Evolutionary conservation across 441 rosid species (phyloP).

Genomic region (Erysimum cheiri): DNA sequence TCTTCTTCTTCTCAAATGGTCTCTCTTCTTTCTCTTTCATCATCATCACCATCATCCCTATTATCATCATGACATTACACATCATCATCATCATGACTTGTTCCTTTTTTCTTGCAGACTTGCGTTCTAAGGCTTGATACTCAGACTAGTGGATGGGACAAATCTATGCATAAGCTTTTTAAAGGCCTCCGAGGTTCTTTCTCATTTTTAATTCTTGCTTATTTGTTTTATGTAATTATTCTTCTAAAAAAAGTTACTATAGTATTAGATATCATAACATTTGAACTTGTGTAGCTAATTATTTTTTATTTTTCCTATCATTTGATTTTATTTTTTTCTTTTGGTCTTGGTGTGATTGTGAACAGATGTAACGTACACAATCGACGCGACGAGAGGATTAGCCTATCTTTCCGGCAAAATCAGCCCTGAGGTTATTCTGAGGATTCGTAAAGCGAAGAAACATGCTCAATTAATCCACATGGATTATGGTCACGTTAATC

Average conservation of each 20-base stretch:
- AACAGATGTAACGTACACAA: slow-evolving; percentile 42
- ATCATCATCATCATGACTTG: slow-evolving; percentile 17
- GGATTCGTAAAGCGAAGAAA: slow-evolving; percentile 40
- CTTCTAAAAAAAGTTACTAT: not conserved
- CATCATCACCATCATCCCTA: not conserved
- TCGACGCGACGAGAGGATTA: slow-evolving; percentile 39
- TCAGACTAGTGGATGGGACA: slow-evolving; percentile 42
- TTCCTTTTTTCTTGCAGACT: slow-evolving; percentile 29
- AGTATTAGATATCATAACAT: not conserved
- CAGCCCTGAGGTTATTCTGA: slow-evolving; percentile 35
- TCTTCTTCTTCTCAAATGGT: slow-evolving; percentile 35
- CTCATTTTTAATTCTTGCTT: not conserved
- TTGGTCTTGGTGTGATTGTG: not conserved
- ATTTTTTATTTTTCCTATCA: not conserved
- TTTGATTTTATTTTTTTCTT: not conserved
- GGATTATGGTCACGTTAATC: slow-evolving; percentile 38
- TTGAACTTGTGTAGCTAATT: not conserved
- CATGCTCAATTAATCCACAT: slow-evolving; percentile 37
- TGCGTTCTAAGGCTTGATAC: slow-evolving; percentile 40
- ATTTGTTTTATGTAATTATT: not conserved
- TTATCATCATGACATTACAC: not conserved
- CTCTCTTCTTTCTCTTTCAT: not conserved
- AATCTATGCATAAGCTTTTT: slow-evolving; percentile 38
- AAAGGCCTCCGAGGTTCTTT: slow-evolving; percentile 33
- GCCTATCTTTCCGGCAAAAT: slow-evolving; percentile 36